Evolutionary conservation across 1,139 yeast species (phyloP), one percentile per base, ranked within the genome.

Genomic region (Arxiozyma heterogenica): DNA sequence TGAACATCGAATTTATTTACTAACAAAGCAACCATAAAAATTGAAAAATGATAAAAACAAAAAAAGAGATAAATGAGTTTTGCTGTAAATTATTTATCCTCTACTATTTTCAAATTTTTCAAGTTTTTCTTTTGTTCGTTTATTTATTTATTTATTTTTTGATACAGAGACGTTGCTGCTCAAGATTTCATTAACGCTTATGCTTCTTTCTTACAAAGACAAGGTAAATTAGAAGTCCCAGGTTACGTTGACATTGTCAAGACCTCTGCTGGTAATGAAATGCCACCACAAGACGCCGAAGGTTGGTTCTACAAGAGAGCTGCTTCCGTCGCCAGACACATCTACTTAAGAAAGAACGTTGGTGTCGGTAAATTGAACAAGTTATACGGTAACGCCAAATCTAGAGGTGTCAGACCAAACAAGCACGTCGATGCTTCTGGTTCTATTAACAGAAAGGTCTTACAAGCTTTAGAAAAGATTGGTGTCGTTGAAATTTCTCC

Each of bases 251-350:
- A 93, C 83, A 79, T 93, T 70, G 99, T 94, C 81, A 93, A 93
- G 90, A 94, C 99, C 77, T 87, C 96, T 66, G 86, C 96, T 67
- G 96, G 96, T 80, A 91, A 91, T 76, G 98, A 93, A 81, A 88
- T 93, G 77, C 98, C 98, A 77, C 99, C 99, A 76, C 98, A 93
- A 82, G 98, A 93, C 77, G 81, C 98, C 69, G 98, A 91, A 81
- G 90, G 93, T 74, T 93, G 98, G 98, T 93, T 89, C 89, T 93
- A 91, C 96, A 89, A 86, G 88, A 88, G 99, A 81, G 95, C 98
- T 73, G 99, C 99, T 73, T 91, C 98, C 60, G 90, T 90, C 76
- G 99, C 98, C 74, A 93, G 99, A 84, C 98, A 93, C 93, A 86
- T 93, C 79, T 94, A 94, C 96, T 84, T 93, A 81, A 91, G 96